Conservation (phyloP, 495 filamentous ascomycete species). For the Penicillium daleae region DNA sequence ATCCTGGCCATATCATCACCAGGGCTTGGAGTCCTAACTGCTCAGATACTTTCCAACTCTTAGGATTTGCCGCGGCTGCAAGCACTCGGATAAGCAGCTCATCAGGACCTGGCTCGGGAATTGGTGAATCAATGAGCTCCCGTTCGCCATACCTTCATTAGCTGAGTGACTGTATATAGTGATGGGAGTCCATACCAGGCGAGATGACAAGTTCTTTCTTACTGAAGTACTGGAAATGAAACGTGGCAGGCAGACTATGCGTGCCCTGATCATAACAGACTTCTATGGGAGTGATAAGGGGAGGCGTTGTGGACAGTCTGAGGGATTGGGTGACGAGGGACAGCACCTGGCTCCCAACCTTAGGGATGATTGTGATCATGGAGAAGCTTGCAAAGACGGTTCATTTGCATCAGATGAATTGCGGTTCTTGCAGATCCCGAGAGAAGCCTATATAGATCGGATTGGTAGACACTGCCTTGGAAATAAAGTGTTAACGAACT, state of each 20-base stretch:
- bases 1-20: too few species aligned
- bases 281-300: background rate
- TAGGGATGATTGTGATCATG: background rate
- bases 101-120: too few species aligned
- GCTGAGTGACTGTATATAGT: too few species aligned
- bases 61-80: too few species aligned
- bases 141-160: too few species aligned
- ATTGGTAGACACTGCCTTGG: background rate
- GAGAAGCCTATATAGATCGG: background rate
- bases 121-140: too few species aligned
- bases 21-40: too few species aligned
- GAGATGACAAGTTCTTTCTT: too few species aligned
- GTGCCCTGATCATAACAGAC: background rate
- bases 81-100: too few species aligned
- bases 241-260: background rate
- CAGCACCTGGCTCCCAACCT: background rate
- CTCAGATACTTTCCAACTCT: too few species aligned
- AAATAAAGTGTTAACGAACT: background rate
- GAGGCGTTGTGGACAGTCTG: background rate
- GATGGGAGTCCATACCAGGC: too few species aligned
- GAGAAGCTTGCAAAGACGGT: background rate
- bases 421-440: background rate
- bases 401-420: background rate
- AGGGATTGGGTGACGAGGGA: background rate
- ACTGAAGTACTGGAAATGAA: background rate